A percentile compares a stretch with the other conserved stretches of the same genome.
Evolutionary conservation across 768 basidiomycete genomes (phyloP).

Genomic region (Hemileccinum rubropunctum): DNA sequence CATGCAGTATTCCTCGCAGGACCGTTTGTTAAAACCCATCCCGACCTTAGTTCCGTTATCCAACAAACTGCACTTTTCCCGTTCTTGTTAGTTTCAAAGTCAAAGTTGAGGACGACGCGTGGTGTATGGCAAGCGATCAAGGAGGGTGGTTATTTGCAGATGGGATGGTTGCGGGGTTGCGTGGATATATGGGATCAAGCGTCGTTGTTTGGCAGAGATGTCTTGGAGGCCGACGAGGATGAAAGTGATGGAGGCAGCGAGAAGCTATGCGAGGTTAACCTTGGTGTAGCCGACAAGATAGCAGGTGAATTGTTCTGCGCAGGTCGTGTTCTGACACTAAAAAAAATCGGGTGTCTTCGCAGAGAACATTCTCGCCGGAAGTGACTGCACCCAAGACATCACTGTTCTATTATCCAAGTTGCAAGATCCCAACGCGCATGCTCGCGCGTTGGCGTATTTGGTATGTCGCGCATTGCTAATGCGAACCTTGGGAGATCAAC

Average conservation of each 20-base stretch:
- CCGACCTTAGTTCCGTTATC: constrained; percentile 30
- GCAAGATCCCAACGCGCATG: constrained; percentile 46
- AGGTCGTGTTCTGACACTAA: not conserved
- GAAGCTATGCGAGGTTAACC: constrained; percentile 51
- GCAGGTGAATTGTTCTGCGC: constrained; percentile 47
- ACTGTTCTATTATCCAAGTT: constrained; percentile 51
- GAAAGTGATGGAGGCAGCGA: constrained; percentile 35
- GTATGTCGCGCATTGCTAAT: constrained; percentile 60
- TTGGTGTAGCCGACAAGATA: constrained; percentile 54
- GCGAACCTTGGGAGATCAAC: constrained; percentile 54
- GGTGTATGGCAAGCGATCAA: constrained; percentile 70
- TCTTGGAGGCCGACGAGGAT: constrained; percentile 29
- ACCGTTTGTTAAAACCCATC: constrained; percentile 38
- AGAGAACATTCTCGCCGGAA: constrained; percentile 67
- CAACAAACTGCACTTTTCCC: constrained; percentile 66
- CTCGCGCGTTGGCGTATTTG: constrained; percentile 57
- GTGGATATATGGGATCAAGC: constrained; percentile 36
- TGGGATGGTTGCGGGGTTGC: constrained; percentile 54
- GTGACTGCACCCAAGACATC: constrained; percentile 41
- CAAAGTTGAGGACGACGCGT: constrained; percentile 61
- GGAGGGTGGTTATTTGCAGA: constrained; percentile 31
- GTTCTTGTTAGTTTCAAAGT: constrained; percentile 69
- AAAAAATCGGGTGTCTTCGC: constrained; percentile 1
- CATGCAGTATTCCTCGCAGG: constrained; percentile 58
- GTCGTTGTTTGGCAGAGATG: constrained; percentile 28